A percentile compares a stretch with the other conserved stretches of the same genome.
Evolutionary conservation across 306 rosid species (phyloP).

Genomic region (Dryas alaskensis): DNA sequence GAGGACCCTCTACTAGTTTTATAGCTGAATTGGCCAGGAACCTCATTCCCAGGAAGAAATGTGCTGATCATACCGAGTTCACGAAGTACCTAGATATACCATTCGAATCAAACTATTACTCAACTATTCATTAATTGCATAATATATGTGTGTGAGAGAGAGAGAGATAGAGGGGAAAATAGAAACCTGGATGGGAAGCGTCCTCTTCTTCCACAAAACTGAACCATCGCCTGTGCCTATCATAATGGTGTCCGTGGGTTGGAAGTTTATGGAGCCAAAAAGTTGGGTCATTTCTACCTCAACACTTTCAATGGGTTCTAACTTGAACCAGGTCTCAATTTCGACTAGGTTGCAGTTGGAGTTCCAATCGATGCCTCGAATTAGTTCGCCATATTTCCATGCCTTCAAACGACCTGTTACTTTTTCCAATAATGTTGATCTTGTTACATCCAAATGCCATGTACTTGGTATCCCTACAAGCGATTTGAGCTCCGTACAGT

Average conservation of each 20-base stretch:
- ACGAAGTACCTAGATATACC: background rate
- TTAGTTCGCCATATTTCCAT: fast-evolving
- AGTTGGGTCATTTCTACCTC: background rate
- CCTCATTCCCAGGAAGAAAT: background rate
- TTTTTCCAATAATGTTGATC: background rate
- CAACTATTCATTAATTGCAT: background rate
- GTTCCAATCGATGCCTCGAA: fast-evolving
- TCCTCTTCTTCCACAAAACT: background rate
- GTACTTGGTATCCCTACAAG: background rate
- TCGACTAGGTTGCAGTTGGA: background rate
- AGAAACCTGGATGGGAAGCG: background rate
- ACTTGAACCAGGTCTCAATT: fast-evolving
- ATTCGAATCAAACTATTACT: too few relatives aligned
- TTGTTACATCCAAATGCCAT: fast-evolving
- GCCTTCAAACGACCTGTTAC: background rate
- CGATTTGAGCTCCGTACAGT: background rate
- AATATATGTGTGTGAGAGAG: too few relatives aligned
- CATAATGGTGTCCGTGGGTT: background rate
- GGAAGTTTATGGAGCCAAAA: background rate
- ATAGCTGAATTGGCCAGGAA: background rate
- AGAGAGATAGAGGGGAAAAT: background rate
- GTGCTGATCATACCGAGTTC: background rate
- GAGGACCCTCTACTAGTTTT: background rate
- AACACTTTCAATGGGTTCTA: background rate
- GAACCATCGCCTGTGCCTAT: too few relatives aligned